Base-by-base conservation (phyloP, 2,329 filamentous ascomycete species). In the Scedosporium boydii region DNA sequence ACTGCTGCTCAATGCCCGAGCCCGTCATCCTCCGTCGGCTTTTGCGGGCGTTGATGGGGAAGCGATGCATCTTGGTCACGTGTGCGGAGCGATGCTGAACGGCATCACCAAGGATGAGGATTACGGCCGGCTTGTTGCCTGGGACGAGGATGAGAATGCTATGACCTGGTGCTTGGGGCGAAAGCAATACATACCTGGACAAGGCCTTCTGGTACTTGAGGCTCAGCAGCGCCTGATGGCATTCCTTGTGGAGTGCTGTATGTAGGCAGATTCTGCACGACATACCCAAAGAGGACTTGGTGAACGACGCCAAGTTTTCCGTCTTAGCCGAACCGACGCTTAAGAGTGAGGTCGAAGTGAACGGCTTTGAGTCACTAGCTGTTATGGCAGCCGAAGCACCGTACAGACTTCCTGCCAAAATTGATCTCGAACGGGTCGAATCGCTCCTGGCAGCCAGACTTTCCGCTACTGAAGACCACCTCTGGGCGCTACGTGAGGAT, bases 401-500 rank as follows among this genome's bases (percentile, higher is more conserved):
- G 0, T 87, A 86, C 63, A 72, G 79, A 3, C 60, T 77, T 0
- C 83, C 83, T 1, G 71, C 75, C 0, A 66, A 69, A 2, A 68
- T 85, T 0, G 76, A 86, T 64, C 69, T 86, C 1, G 65, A 58
- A 0, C 74, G 75, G 0, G 70, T 87, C 0, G 70, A 76, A 48
- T 68, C 70, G 1, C 66, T 86, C 3, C 70, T 83, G 0, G 68
- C 68, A 2, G 79, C 80, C 0, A 77, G 73, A 64, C 66, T 66
- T 0, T 67, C 72, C 0, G 74, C 74, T 3, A 76, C 77, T 0
- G 77, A 82, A 62, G 83, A 87, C 68, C 81, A 86, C 65, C 53
- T 85, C 0, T 82, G 77, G 77, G 67, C 75, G 0, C 70, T 87
- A 3, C 76, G 84, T 6, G 84, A 87, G 66, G 85, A 87, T 67